Evolutionary conservation across 2,329 filamentous ascomycete species (phyloP).

Genomic region (Hymenoscyphus scutula): DNA sequence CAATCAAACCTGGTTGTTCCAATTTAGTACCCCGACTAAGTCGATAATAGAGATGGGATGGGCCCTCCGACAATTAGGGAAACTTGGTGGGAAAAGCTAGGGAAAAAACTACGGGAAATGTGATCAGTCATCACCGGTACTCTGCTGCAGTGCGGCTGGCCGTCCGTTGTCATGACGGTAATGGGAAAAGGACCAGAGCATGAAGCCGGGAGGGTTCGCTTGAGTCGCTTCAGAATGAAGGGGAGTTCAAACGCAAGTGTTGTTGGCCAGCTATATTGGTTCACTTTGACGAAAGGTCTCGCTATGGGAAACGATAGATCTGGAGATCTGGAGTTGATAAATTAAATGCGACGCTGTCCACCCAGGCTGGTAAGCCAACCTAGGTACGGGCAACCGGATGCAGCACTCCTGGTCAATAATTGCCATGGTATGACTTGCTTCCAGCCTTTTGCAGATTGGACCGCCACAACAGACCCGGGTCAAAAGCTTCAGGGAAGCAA

Average conservation of each 20-base stretch:
- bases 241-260: not conserved
- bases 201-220: slow-evolving; percentile 1
- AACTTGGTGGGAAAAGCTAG: not conserved
- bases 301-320: slow-evolving; percentile 2
- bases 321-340: slow-evolving; percentile 5
- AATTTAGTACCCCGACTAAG: not conserved
- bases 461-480: not conserved
- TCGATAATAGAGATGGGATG: not conserved
- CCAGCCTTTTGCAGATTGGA: slow-evolving; percentile 1
- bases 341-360: slow-evolving; percentile 4
- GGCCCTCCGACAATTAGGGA: not conserved
- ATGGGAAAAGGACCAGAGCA: not conserved
- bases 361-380: not conserved
- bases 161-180: not conserved
- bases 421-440: slow-evolving; percentile 2
- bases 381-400: slow-evolving; percentile 2
- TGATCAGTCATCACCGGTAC: not conserved
- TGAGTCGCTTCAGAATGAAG: not conserved
- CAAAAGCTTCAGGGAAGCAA: slow-evolving; percentile 3
- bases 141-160: not conserved
- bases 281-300: not conserved
- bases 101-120: not conserved
- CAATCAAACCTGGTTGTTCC: slow-evolving; percentile 1
- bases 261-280: not conserved
- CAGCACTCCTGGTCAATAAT: not conserved